These are phyloP conservation scores for Alternaria triticimaculans DNA, from an alignment of 2,329 filamentous ascomycete species.

Conservation along the genomic window DNA sequence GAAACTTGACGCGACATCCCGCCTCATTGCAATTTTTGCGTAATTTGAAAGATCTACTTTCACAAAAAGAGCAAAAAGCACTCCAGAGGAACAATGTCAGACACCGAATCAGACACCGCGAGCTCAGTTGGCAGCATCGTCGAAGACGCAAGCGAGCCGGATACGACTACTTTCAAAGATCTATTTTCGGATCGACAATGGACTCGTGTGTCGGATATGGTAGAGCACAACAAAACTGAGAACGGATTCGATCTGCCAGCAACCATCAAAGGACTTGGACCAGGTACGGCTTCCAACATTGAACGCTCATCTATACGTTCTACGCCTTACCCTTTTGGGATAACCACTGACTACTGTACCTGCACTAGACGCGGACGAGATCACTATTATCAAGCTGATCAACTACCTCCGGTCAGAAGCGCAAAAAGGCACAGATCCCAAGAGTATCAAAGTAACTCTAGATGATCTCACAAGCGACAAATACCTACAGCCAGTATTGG, in stretches of 20 bases:
- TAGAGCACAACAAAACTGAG: slow-evolving; percentile 34
- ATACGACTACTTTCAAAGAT: slow-evolving; percentile 45
- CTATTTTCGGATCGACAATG: slow-evolving; percentile 45
- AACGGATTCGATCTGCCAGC: slow-evolving; percentile 36
- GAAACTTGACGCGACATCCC: slow-evolving; percentile 9
- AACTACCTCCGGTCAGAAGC: slow-evolving; percentile 58
- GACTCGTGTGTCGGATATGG: slow-evolving; percentile 35
- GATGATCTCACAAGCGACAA: slow-evolving; percentile 74
- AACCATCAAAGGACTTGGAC: slow-evolving; percentile 38
- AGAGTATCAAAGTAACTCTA: slow-evolving; percentile 62
- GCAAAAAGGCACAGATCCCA: slow-evolving; percentile 49
- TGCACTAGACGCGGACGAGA: slow-evolving; percentile 38
- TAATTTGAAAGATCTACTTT: background rate
- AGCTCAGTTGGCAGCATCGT: slow-evolving; percentile 45
- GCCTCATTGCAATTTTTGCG: slow-evolving; percentile 1
- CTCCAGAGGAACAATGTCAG: slow-evolving; percentile 29
- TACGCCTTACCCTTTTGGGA: slow-evolving; percentile 23
- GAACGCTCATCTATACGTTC: background rate
- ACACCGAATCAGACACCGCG: slow-evolving; percentile 38
- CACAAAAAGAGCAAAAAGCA: background rate
- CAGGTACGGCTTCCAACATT: slow-evolving; percentile 24
- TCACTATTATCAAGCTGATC: slow-evolving; percentile 47
- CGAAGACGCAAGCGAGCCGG: slow-evolving; percentile 45
- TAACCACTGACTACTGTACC: slow-evolving; percentile 22
- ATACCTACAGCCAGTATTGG: slow-evolving; percentile 82